phyloP scores from a whole-genome alignment of 129 eudicot genomes.

The Arctium lappa region DNA sequence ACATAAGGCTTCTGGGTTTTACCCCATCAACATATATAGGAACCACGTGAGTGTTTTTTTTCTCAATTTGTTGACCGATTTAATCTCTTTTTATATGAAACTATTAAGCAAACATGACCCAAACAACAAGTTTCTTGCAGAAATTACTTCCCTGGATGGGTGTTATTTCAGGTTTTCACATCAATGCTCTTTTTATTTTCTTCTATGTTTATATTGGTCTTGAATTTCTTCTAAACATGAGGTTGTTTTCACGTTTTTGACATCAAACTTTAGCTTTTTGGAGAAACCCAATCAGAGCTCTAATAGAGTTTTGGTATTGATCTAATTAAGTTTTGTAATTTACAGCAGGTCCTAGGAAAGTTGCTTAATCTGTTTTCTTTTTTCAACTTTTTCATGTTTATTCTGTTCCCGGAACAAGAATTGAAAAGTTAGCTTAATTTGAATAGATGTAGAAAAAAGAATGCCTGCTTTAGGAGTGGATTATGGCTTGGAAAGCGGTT shows the following conservation, averaged over 20 bases:
- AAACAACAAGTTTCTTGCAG: too few species aligned
- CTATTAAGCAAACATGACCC: too few species aligned
- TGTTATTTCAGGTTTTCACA: neutral
- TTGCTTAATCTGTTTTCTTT: conserved; percentile 4
- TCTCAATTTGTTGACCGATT: too few species aligned
- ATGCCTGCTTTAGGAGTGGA: conserved; percentile 53
- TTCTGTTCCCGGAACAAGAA: conserved; percentile 1
- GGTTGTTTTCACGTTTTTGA: neutral
- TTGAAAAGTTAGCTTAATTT: neutral
- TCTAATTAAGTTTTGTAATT: conserved; percentile 1
- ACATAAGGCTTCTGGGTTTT: too few species aligned
- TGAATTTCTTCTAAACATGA: neutral
- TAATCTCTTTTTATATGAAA: too few species aligned
- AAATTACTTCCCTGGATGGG: too few species aligned
- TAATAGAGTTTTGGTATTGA: neutral
- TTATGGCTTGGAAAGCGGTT: conserved; percentile 48
- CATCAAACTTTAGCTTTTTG: neutral
- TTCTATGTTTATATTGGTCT: neutral
- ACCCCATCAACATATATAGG: too few species aligned
- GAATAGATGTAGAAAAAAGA: conserved; percentile 26
- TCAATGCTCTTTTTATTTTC: neutral
- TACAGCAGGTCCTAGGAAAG: neutral
- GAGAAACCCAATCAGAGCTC: neutral
- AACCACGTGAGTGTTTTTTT: too few species aligned
- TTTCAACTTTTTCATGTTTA: neutral